phyloP scores from a whole-genome alignment of 495 filamentous ascomycete species.

The Penicillium argentinense region DNA sequence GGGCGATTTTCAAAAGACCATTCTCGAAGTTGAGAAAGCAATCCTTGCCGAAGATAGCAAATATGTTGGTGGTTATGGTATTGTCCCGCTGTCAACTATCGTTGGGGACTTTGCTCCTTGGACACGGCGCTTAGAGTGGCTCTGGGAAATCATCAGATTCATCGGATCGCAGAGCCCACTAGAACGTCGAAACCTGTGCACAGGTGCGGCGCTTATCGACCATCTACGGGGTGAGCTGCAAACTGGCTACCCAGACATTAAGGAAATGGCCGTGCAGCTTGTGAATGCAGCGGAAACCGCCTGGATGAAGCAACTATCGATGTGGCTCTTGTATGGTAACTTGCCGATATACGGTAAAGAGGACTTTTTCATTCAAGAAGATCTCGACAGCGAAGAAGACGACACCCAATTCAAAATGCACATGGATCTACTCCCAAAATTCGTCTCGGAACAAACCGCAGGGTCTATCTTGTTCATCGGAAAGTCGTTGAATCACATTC shows the following conservation, averaged over 20 bases:
- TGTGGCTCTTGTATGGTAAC: conserved; percentile 87
- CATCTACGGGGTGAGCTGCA: conserved; percentile 68
- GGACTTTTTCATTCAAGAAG: conserved; percentile 78
- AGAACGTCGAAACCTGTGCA: conserved; percentile 34
- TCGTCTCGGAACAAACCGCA: conserved; percentile 73
- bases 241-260: conserved; percentile 88
- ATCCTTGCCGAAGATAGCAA: conserved; percentile 70
- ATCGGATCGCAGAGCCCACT: conserved; percentile 50
- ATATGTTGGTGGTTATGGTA: conserved; percentile 84
- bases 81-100: conserved; percentile 84
- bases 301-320: conserved; percentile 86
- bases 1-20: conserved; percentile 73
- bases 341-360: conserved; percentile 67
- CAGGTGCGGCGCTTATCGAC: conserved; percentile 73
- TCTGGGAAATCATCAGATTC: conserved; percentile 68
- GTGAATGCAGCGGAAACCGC: conserved; percentile 78
- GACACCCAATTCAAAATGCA: conserved; percentile 54
- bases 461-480: conserved; percentile 89
- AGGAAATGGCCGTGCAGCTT: conserved; percentile 67
- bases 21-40: conserved; percentile 77
- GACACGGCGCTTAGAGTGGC: conserved; percentile 81
- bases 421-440: conserved; percentile 64
- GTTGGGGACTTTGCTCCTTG: conserved; percentile 82
- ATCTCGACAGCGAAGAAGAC: conserved; percentile 34
- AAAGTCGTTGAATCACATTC: conserved; percentile 79